Conservation (phyloP, 257 asterid species). For the Jaltomata sinuosa region DNA sequence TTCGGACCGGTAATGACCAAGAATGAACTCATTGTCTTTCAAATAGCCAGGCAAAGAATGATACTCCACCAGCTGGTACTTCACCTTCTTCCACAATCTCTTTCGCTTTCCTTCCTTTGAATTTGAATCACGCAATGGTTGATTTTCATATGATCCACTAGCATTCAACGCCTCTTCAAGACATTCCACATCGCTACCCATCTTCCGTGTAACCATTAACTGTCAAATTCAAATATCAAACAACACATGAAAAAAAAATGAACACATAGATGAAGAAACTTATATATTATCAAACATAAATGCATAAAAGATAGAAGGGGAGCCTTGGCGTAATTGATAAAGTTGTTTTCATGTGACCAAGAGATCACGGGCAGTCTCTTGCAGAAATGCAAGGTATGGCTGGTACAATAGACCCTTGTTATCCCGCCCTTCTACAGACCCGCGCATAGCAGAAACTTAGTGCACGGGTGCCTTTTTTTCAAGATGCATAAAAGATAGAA, state of each 20-base stretch:
- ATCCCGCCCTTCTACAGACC: too few species aligned
- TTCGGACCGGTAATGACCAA: constrained; percentile 67
- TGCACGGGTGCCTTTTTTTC: too few species aligned
- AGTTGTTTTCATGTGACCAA: too few species aligned
- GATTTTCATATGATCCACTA: constrained; percentile 20
- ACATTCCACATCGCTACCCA: constrained; percentile 36
- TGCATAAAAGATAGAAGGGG: background rate
- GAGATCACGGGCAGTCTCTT: too few species aligned
- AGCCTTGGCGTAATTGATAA: too few species aligned
- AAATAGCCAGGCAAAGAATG: constrained; percentile 86
- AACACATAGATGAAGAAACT: background rate
- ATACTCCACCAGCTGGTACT: constrained; percentile 90
- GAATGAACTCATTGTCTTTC: constrained; percentile 88
- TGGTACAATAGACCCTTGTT: too few species aligned
- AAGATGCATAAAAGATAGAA: background rate
- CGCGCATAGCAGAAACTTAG: too few species aligned
- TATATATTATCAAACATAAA: background rate
- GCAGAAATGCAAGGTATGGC: too few species aligned
- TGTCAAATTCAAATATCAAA: background rate
- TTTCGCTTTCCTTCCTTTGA: constrained; percentile 43
- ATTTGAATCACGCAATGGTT: constrained; percentile 11
- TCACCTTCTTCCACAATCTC: constrained; percentile 85
- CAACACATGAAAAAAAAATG: background rate
- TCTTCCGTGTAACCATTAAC: constrained; percentile 19
- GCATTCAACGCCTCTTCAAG: constrained; percentile 12